A percentile compares a stretch with the other conserved stretches of the same genome.
These are phyloP conservation scores for Sugiyamaella smithiae DNA, from an alignment of 805 yeast genomes.

Conservation along the genomic window DNA sequence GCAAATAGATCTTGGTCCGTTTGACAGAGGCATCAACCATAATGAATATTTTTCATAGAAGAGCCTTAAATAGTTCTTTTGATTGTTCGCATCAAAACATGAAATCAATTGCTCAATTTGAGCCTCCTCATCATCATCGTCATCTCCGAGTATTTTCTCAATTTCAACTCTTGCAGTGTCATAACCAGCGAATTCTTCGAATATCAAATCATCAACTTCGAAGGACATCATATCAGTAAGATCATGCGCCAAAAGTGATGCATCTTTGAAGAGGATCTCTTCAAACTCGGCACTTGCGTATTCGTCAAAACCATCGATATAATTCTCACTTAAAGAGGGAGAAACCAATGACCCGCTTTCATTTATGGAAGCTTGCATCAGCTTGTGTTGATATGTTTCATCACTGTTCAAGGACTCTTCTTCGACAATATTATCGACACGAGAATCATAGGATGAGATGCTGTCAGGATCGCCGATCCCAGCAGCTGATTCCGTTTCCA, in stretches of 20 bases:
- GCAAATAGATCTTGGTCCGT: neutral
- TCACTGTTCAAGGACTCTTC: no score
- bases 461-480: neutral
- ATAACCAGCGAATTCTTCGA: neutral
- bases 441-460: neutral
- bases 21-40: neutral
- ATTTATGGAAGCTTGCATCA: neutral
- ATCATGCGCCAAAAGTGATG: neutral
- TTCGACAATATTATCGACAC: no score
- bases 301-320: neutral
- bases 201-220: neutral
- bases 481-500: neutral
- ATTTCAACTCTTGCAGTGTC: neutral
- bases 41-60: neutral
- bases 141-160: neutral
- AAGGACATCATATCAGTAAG: neutral
- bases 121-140: neutral
- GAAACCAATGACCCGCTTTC: neutral
- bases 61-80: neutral
- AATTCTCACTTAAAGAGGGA: neutral
- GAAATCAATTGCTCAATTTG: neutral
- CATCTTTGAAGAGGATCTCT: neutral
- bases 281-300: neutral
- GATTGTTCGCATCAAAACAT: neutral
- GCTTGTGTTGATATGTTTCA: neutral